These are phyloP conservation scores for Dactylellina parvicollis DNA, from an alignment of 2,329 filamentous ascomycete species.

Conservation along the genomic window DNA sequence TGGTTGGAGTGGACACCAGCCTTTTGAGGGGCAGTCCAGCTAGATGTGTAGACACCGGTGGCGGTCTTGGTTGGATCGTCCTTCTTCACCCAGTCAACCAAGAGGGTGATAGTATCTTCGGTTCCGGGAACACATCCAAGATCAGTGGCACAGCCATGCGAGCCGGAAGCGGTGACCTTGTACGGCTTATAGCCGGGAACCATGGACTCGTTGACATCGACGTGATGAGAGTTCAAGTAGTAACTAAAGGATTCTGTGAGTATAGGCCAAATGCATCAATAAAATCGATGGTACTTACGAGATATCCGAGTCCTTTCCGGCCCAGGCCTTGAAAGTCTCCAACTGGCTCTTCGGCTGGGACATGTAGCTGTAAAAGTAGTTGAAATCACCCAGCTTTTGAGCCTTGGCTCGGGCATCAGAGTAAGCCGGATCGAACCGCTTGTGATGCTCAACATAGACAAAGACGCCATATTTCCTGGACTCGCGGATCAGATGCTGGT, in stretches of 20 bases:
- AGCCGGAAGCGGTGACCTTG: constrained; percentile 79
- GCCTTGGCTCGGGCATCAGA: constrained; percentile 84
- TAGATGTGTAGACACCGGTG: constrained; percentile 90
- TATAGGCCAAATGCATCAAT: neutral
- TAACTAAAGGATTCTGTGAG: constrained; percentile 68
- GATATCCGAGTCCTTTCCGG: constrained; percentile 89
- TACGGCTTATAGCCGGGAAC: constrained; percentile 81
- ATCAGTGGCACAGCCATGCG: constrained; percentile 78
- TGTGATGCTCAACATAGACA: constrained; percentile 95
- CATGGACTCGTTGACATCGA: constrained; percentile 94
- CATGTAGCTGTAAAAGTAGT: constrained; percentile 99
- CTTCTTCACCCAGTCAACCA: constrained; percentile 86
- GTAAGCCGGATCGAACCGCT: constrained; percentile 93
- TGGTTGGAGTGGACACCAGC: constrained; percentile 97
- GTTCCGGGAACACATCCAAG: constrained; percentile 82
- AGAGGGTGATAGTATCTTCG: constrained; percentile 90
- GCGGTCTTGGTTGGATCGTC: constrained; percentile 75
- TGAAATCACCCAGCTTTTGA: constrained; percentile 85
- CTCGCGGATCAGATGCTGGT: constrained; percentile 77
- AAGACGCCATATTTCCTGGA: constrained; percentile 80
- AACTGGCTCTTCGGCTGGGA: constrained; percentile 89
- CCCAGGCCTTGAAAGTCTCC: constrained; percentile 95
- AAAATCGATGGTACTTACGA: constrained; percentile 28
- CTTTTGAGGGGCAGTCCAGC: constrained; percentile 91
- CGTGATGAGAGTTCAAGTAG: constrained; percentile 94